Evolutionary conservation across 768 basidiomycete species (phyloP), one percentile per base, ranked within the genome.

Genomic region (Aureoboletus auriporus): DNA sequence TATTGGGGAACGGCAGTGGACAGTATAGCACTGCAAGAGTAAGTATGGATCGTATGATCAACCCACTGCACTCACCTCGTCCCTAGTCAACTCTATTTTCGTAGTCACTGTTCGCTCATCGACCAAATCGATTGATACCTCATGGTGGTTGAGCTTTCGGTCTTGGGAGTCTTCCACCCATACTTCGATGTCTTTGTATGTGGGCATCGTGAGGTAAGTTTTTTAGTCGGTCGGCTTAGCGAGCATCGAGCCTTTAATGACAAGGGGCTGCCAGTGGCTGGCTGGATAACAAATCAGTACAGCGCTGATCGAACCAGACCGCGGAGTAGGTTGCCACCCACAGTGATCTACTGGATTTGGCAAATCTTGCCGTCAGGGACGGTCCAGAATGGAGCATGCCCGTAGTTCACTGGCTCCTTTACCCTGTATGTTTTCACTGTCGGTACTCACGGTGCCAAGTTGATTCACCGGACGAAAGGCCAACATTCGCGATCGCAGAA

Each of bases 111-210:
- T 46, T 36, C 34, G 36, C 44, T 52, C 50, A 37, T 55, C 49
- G 14, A 59, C 27, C 9, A 59, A 27, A 41, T 47, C 36, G 35
- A 59, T 46, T 12, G 46, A 31, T 7, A 51, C 26, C 4, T 36
- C 41, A 12, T 37, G 46, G 16, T 45, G 29, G 23, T 20, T 13
- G 26, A 59, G 16, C 29, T 40, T 59, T 7, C 33, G 41, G n/a
- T 44, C 3, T 17, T 42, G n/a, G 9, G 53, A 49, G 28, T 56
- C 57, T 31, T 59, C 53, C 17, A 56, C 36, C 58, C 57, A 59
- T 20, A 47, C 47, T 30, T 58, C 57, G 35, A 58, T 42, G 23
- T 23, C 46, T 17, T 41, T 51, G 57, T 49, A 44, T 16, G 39
- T 39, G 39, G 53, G 53, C 57, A 58, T 59, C 29, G 49, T 41